A percentile compares a stretch with the other conserved stretches of the same genome.
These are phyloP conservation scores for Wickerhamiella nectarea DNA, from an alignment of 805 yeast genomes.

Conservation along the genomic window DNA sequence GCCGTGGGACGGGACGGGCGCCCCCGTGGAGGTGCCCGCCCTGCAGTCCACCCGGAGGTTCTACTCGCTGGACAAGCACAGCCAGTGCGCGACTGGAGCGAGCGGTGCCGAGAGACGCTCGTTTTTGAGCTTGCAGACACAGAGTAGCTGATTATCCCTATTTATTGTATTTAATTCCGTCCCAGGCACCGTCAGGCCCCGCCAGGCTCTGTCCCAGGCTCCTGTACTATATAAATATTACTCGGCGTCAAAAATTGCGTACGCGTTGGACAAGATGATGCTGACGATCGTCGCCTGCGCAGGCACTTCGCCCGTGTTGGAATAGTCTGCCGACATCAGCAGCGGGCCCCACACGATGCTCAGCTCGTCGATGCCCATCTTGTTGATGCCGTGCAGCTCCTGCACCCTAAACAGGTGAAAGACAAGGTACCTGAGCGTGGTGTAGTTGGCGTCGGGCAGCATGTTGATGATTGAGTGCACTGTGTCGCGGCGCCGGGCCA, in stretches of 20 bases:
- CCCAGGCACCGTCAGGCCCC: too few relatives aligned
- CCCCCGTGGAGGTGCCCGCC: too few relatives aligned
- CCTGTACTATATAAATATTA: slow-evolving; percentile 11
- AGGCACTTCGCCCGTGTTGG: slow-evolving; percentile 57
- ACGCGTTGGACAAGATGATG: slow-evolving; percentile 69
- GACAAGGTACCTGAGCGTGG: slow-evolving; percentile 70
- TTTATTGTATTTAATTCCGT: too few relatives aligned
- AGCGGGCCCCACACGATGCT: slow-evolving; percentile 96
- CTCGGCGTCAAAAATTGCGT: slow-evolving; percentile 63
- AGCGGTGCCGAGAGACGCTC: too few relatives aligned
- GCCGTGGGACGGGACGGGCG: not conserved
- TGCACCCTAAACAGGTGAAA: slow-evolving; percentile 75
- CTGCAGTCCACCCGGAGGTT: too few relatives aligned
- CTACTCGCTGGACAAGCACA: too few relatives aligned
- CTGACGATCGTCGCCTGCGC: slow-evolving; percentile 69
- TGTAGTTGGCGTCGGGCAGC: slow-evolving; percentile 88
- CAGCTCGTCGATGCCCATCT: slow-evolving; percentile 71
- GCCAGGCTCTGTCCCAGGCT: too few relatives aligned
- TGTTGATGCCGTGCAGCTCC: slow-evolving; percentile 44
- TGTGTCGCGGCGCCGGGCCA: slow-evolving; percentile 48
- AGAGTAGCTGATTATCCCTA: too few relatives aligned
- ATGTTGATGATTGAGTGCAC: slow-evolving; percentile 80
- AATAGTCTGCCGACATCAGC: slow-evolving; percentile 52
- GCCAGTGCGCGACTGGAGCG: too few relatives aligned
- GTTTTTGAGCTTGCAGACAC: too few relatives aligned